Evolutionary conservation across 441 rosid species (phyloP).

Genomic region (Capsella rubella): DNA sequence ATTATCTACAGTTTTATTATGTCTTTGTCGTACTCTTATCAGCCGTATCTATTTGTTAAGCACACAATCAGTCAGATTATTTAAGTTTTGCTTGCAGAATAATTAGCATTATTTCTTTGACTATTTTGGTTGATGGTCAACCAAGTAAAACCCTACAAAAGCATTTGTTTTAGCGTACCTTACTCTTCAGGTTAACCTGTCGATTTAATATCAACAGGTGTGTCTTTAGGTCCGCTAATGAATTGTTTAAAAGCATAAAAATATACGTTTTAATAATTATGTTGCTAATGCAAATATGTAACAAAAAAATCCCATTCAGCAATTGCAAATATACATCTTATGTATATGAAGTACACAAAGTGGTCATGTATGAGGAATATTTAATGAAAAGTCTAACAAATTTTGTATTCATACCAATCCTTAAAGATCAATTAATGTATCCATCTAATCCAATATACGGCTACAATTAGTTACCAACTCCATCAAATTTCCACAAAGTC

Average conservation of each 20-base stretch:
- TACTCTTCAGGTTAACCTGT: conserved; percentile 10
- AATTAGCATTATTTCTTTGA: conserved; percentile 28
- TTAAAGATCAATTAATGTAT: conserved; percentile 8
- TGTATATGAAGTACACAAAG: conserved; percentile 7
- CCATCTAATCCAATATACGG: conserved; percentile 42
- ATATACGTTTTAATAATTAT: neutral
- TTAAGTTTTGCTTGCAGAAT: conserved; percentile 13
- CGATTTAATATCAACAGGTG: neutral
- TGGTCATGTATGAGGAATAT: neutral
- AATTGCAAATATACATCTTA: neutral
- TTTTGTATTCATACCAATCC: conserved; percentile 36
- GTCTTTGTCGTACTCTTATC: conserved; percentile 30
- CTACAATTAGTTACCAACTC: conserved; percentile 54
- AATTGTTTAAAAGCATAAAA: conserved; percentile 1
- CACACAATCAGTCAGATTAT: neutral
- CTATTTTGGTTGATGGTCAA: conserved; percentile 28
- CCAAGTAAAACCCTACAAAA: conserved; percentile 24
- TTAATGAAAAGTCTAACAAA: conserved; percentile 27
- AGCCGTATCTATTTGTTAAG: conserved; percentile 39
- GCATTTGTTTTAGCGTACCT: conserved; percentile 19
- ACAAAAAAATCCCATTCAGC: neutral
- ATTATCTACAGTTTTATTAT: conserved; percentile 15
- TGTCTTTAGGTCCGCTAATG: conserved; percentile 1
- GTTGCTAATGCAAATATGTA: neutral
- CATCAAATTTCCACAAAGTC: conserved; percentile 38